phyloP scores from a whole-genome alignment of 2,329 filamentous ascomycete species.

The Thielaviopsis populi region DNA sequence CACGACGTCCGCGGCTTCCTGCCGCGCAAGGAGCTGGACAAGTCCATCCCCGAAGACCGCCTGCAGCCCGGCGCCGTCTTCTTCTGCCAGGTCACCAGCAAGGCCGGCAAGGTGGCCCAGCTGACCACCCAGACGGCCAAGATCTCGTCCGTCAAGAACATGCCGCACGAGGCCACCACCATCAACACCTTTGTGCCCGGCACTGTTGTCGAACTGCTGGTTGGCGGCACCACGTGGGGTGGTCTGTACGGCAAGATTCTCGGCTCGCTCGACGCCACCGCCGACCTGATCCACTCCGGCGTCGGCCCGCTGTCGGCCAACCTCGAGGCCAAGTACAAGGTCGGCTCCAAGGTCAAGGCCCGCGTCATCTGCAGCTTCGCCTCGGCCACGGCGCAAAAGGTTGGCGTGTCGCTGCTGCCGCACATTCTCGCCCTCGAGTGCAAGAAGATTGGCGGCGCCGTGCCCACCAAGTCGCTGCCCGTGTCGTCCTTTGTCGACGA shows the following conservation, averaged over 20 bases:
- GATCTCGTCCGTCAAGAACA: slow-evolving; percentile 49
- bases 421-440: slow-evolving; percentile 54
- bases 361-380: slow-evolving; percentile 83
- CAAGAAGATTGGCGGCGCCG: slow-evolving; percentile 28
- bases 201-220: slow-evolving; percentile 70
- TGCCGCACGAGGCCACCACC: slow-evolving; percentile 61
- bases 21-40: slow-evolving; percentile 64
- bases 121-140: slow-evolving; percentile 60
- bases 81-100: slow-evolving; percentile 64
- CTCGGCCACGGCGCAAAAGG: slow-evolving; percentile 59
- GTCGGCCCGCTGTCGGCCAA: slow-evolving; percentile 53
- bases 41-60: slow-evolving; percentile 45
- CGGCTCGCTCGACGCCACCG: slow-evolving; percentile 79
- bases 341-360: slow-evolving; percentile 70
- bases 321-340: slow-evolving; percentile 62
- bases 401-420: slow-evolving; percentile 79
- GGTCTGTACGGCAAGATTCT: slow-evolving; percentile 85
- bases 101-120: slow-evolving; percentile 74
- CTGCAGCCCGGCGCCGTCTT: slow-evolving; percentile 74
- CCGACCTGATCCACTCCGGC: slow-evolving; percentile 80
- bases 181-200: slow-evolving; percentile 85
- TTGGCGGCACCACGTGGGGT: slow-evolving; percentile 57
- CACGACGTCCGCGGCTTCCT: slow-evolving; percentile 65
- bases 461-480: slow-evolving; percentile 45
- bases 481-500: slow-evolving; percentile 63